These are phyloP conservation scores for Aspergillus carbonarius DNA, from an alignment of 2,329 filamentous ascomycete genomes.

Conservation along the genomic window DNA sequence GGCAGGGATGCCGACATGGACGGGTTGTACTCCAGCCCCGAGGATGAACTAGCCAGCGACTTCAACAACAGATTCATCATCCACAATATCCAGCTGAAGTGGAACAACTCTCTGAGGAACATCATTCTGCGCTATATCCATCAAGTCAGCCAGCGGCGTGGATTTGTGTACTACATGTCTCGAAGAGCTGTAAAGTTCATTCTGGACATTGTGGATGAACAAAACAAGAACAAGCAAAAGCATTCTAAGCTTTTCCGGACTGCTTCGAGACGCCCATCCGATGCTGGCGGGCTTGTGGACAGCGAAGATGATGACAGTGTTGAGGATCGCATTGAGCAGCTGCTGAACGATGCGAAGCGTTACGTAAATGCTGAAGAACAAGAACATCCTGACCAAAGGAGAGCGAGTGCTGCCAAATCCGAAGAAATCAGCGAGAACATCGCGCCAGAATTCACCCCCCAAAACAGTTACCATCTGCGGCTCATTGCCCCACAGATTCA, in stretches of 20 bases:
- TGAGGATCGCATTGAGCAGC: conserved; percentile 80
- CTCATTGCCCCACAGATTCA: conserved; percentile 98
- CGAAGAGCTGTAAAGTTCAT: conserved; percentile 96
- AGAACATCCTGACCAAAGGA: conserved; percentile 38
- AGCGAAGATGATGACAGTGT: conserved; percentile 66
- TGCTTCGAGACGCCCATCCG: conserved; percentile 23
- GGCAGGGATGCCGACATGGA: conserved; percentile 54
- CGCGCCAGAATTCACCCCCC: conserved; percentile 80
- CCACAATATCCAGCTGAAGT: conserved; percentile 96
- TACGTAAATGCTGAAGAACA: conserved; percentile 73
- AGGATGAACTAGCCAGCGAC: conserved; percentile 83
- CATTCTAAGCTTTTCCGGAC: conserved; percentile 34
- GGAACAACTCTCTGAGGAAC: conserved; percentile 94
- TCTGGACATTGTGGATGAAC: conserved; percentile 93
- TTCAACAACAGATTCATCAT: conserved; percentile 99
- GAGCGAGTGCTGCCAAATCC: conserved; percentile 41
- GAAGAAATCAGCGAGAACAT: conserved; percentile 70
- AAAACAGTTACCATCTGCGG: conserved; percentile 91
- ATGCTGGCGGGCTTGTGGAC: conserved; percentile 35
- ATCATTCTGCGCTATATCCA: conserved; percentile 97
- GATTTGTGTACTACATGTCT: conserved; percentile 97
- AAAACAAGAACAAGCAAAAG: conserved; percentile 67
- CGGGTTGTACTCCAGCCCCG: conserved; percentile 65
- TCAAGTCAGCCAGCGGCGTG: conserved; percentile 91
- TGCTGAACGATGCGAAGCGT: conserved; percentile 78